Evolutionary conservation across 2,329 filamentous ascomycete genomes (phyloP), one percentile per base, ranked within the genome.

Genomic region (Plectosphaerella plurivora): DNA sequence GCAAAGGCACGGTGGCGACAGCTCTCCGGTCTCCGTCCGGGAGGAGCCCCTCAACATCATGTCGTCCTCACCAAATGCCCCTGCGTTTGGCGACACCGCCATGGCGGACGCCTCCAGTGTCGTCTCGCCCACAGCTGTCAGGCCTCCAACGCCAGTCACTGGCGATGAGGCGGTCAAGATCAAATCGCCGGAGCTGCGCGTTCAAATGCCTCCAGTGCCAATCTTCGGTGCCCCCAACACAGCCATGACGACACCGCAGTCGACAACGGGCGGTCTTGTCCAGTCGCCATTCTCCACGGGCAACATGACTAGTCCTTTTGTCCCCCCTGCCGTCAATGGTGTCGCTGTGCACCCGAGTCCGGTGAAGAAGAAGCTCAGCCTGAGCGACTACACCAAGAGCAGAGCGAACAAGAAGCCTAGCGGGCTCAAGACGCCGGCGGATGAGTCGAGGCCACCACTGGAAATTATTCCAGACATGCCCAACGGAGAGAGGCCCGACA

Each of bases 351-450:
- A 75, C 20, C 80, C 81, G 3, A 86, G 81, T 56, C 83, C 84
- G 3, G 71, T 83, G 33, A 86, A 85, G 68, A 87, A 87, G 73
- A 87, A 86, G 65, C 68, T 87, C 37, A 86, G 81, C 56, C 65
- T 87, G 2, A 86, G 82, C 60, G 84, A 87, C 61, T 87, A 87
- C 60, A 80, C 75, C 9, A 83, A 81, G 63, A 81, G 78, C 57
- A 73, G 79, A 49, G 73, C 77, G 69, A 79, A 77, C 60, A 84
- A 82, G 60, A 73, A 48, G 14, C 35, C 50, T 42, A 35, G 45
- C 3, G 44, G 28, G 2, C 41, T 53, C 22, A 58, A 57, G 51
- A 52, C 55, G 10, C 37, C 55, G 1, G 16, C 63, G 10, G 74
- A 78, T 44, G 74, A 77, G 36, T 59, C 66, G 2, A 77, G 73